A percentile compares a stretch with the other conserved stretches of the same genome.
These are phyloP conservation scores for Blastobotrys petasosporus DNA, from an alignment of 1,139 yeast species.

Conservation along the genomic window DNA sequence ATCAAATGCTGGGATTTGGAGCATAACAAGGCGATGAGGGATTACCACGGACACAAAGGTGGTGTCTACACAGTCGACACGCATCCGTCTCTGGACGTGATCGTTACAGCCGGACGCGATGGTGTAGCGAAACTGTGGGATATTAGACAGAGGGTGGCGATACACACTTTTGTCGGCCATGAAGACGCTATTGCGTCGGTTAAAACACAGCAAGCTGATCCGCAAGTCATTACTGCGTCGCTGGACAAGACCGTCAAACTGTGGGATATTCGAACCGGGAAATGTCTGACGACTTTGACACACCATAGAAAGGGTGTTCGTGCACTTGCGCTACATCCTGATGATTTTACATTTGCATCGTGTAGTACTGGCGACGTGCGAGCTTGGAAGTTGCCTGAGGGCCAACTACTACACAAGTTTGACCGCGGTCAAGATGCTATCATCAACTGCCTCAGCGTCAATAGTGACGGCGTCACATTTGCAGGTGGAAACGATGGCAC, in stretches of 20 bases:
- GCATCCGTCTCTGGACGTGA: constrained; percentile 80
- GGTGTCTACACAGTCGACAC: constrained; percentile 79
- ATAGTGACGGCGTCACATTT: constrained; percentile 63
- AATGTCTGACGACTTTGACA: constrained; percentile 55
- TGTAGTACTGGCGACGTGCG: constrained; percentile 75
- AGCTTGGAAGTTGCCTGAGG: constrained; percentile 80
- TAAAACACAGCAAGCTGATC: constrained; percentile 63
- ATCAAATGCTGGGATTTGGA: constrained; percentile 98
- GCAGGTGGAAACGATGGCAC: constrained; percentile 84
- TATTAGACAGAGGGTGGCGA: constrained; percentile 69
- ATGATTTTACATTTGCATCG: constrained; percentile 70
- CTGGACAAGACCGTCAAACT: constrained; percentile 78
- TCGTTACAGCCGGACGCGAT: constrained; percentile 91
- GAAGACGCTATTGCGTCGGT: constrained; percentile 67
- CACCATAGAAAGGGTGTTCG: constrained; percentile 83
- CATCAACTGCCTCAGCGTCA: constrained; percentile 62
- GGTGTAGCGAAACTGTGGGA: constrained; percentile 91
- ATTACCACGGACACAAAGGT: constrained; percentile 90
- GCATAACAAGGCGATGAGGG: constrained; percentile 70
- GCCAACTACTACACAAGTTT: constrained; percentile 57
- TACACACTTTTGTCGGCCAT: constrained; percentile 80
- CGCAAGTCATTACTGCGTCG: constrained; percentile 79
- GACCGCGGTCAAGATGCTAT: constrained; percentile 46
- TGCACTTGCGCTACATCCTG: constrained; percentile 62
- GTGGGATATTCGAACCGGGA: constrained; percentile 81